Conservation (phyloP, 108 stramenopile genomes). For the Nitzschia palea region DNA sequence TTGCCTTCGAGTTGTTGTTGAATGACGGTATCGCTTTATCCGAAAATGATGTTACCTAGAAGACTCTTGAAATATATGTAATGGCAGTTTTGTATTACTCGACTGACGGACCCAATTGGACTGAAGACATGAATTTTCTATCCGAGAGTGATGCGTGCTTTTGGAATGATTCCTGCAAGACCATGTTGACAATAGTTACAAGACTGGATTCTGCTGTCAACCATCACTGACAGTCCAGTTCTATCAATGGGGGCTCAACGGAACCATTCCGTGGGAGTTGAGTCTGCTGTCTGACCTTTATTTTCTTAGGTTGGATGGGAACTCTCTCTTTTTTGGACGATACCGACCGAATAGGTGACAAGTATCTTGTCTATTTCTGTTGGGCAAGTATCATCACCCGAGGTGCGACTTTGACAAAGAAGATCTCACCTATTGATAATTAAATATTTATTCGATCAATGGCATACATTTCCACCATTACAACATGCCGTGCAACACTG, state of each 20-base stretch:
- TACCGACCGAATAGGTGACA: slow-evolving; percentile 25
- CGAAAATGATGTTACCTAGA: too few relatives aligned
- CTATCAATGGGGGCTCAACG: not conserved
- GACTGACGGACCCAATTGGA: slow-evolving; percentile 2
- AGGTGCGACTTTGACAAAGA: too few relatives aligned
- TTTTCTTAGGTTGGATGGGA: slow-evolving; percentile 24
- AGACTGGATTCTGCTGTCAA: not conserved
- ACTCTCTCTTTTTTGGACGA: not conserved
- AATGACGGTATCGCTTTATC: not conserved
- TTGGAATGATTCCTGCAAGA: too few relatives aligned
- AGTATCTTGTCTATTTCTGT: too few relatives aligned
- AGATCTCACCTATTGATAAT: too few relatives aligned
- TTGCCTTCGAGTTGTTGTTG: not conserved
- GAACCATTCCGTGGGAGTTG: slow-evolving; percentile 16
- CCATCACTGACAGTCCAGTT: not conserved
- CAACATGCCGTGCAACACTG: too few relatives aligned
- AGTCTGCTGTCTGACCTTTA: not conserved
- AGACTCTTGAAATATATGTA: not conserved
- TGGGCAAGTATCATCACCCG: too few relatives aligned
- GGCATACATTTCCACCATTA: too few relatives aligned
- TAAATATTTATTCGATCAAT: too few relatives aligned
- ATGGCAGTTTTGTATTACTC: slow-evolving; percentile 9
- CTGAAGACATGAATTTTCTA: not conserved
- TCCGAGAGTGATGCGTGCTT: too few relatives aligned
- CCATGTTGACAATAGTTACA: too few relatives aligned